phyloP scores from a whole-genome alignment of 192 early-diverging fungal genomes.

The Dissophora ornata region DNA sequence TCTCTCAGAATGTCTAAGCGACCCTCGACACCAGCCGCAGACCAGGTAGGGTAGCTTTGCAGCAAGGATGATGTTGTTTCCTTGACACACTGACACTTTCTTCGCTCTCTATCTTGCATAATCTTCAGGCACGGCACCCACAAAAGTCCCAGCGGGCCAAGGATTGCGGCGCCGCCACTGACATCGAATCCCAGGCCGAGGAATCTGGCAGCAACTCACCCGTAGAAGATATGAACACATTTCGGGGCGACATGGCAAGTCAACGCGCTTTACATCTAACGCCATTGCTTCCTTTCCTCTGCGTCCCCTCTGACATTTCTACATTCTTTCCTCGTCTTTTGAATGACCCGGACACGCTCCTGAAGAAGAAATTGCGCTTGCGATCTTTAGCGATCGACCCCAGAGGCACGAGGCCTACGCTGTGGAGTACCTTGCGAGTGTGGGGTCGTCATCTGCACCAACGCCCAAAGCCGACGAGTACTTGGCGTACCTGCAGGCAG shows the following conservation, averaged over 20 bases:
- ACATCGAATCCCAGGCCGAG: constrained; percentile 3
- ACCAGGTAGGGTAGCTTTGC: constrained; percentile 8
- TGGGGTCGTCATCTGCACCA: constrained; percentile 6
- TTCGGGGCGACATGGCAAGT: constrained; percentile 3
- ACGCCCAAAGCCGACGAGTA: constrained; percentile 17
- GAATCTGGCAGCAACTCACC: not conserved
- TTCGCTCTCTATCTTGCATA: constrained; percentile 8
- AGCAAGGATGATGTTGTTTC: not conserved
- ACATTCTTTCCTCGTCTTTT: constrained; percentile 1
- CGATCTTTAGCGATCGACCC: constrained; percentile 6
- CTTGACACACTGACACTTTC: constrained; percentile 1
- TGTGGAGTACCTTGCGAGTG: not conserved
- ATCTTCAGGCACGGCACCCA: constrained; percentile 1
- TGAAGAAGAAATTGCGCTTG: not conserved
- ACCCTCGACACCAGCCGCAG: constrained; percentile 2
- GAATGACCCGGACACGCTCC: constrained; percentile 3
- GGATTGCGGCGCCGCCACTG: not conserved
- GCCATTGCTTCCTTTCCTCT: constrained; percentile 2
- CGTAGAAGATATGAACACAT: constrained; percentile 3
- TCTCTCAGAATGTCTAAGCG: constrained; percentile 1
- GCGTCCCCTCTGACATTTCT: not conserved
- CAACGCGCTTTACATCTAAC: constrained; percentile 10
- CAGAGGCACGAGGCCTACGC: constrained; percentile 1
- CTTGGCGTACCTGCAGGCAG: constrained; percentile 13
- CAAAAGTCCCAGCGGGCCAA: constrained; percentile 3